Base-by-base conservation (phyloP, 306 rosid species). In the Pueraria montana region DNA sequence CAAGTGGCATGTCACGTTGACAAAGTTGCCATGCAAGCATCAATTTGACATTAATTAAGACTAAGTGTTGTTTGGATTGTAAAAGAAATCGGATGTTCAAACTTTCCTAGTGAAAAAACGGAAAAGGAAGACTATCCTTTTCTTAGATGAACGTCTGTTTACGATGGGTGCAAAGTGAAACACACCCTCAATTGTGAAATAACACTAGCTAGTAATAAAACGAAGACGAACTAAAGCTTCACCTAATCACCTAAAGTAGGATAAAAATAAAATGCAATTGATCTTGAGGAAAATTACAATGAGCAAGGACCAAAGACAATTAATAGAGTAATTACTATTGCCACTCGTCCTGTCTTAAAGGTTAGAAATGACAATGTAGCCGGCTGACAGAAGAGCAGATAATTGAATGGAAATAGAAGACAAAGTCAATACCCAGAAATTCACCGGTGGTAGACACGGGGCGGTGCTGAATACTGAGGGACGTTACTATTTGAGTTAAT, bases 331-430 rank as follows among this genome's bases (percentile, higher is more conserved):
- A 9, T 9, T 46, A 50, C 1, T 58, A 55, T 55, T 18, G n/a
- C 12, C 26, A 55, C 24, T 50, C 8, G 58, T 53, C 9, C 11
- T n/a, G 2, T 56, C 24, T 18, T 52, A 52, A 27, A 13, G 27
- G 36, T 23, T 42, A 21, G 56, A 27, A 18, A 55, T 55, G 16
- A 4, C 16, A 24, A 16, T 38, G 71, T 13, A 76, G 77, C 43
- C 72, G 72, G 70, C 81, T 8, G 42, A 78, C 11, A 74, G 36
- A 52, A 55, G 30, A 45, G 86, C 49, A 52, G 5, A 36, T 23
- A 21, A 78, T 50, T 38, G 17, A 72, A 78, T 71, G 68, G 17
- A 55, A 61, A n/a, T 20, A 21, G 46, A 76, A 76, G 86, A 78
- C 49, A 0, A 77, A 72, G 80, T 78, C 80, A 83, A 70, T 9